Base-by-base conservation (phyloP, 331 rosid genomes). In the Dryas integrifolia region DNA sequence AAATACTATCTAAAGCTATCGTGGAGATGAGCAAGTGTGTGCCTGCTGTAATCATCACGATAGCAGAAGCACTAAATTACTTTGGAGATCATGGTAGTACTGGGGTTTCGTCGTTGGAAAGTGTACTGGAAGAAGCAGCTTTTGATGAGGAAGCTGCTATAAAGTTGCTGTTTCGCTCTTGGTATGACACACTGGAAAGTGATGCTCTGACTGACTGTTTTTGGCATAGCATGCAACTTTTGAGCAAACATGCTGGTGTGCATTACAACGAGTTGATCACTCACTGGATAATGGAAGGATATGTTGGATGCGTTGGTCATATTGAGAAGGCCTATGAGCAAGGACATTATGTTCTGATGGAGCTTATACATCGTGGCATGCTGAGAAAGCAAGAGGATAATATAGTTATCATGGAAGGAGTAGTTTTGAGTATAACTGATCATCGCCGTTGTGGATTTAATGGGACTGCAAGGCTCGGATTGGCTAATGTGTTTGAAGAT, bases 231-330 rank as follows among this genome's bases (percentile, higher is more conserved):
- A 13, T 15, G 64, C 71, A 65, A 10, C 52, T 80, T 40, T 74
- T 83, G 43, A 2, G 15, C 6, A 53, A 50, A 12, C 51, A 73
- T 15, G 18, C 21, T 51, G 65, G 80, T 61, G 43, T 80, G 26
- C 82, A 77, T 77, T 77, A 80, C 80, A 77, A 77, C 40, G 82
- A 73, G 58, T 64, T 83, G 77, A 83, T 83, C 40, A 49, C 69
- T 13, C 76, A 65, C 59, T 83, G 87, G 87, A 80, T 83, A 73
- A 49, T 83, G 53, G 87, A 83, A 77, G 82, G 80, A 45, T 80
- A 69, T 50, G 44, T 83, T 3, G 80, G 47, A 62, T 16, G 21
- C 10, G 3, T 46, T 49, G 75, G 70, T 30, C 62, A 11, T 70
- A 49, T 80, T 16, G 69, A 74, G 44, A 43, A 83, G 58, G 82